phyloP scores from a whole-genome alignment of 2,329 filamentous ascomycete genomes.

The Talaromyces pinophilus region DNA sequence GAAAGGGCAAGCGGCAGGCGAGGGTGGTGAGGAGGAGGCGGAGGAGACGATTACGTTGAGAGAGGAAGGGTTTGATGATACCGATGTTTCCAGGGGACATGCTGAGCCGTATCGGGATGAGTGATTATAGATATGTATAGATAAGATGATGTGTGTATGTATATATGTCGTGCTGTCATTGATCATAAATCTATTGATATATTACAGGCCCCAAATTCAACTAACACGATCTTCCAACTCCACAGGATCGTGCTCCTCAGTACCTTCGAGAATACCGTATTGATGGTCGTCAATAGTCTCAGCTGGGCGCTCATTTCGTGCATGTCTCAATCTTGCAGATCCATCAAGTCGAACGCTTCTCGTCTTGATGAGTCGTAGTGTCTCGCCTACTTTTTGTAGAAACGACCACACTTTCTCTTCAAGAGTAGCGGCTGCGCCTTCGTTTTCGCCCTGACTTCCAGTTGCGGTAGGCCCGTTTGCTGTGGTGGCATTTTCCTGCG shows the following conservation, averaged over 20 bases:
- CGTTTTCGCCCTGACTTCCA: constrained; percentile 22
- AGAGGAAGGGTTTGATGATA: constrained; percentile 13
- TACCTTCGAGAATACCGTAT: constrained; percentile 29
- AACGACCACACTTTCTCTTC: constrained; percentile 43
- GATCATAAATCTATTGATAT: constrained; percentile 16
- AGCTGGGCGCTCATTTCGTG: background rate
- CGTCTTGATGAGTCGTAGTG: constrained; percentile 21
- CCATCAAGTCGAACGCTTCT: constrained; percentile 20
- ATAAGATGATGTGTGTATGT: background rate
- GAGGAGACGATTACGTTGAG: constrained; percentile 19
- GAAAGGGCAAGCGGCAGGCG: constrained; percentile 20
- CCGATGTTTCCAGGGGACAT: background rate
- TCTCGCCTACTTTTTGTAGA: constrained; percentile 36
- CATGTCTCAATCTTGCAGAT: constrained; percentile 31
- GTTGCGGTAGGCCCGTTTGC: constrained; percentile 27
- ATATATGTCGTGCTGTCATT: constrained; percentile 22
- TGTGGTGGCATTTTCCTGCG: constrained; percentile 65
- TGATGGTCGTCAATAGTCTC: constrained; percentile 6
- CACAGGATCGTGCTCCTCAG: constrained; percentile 27
- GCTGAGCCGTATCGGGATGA: constrained; percentile 17
- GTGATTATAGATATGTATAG: background rate
- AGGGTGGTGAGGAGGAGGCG: constrained; percentile 13
- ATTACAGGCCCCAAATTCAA: constrained; percentile 5
- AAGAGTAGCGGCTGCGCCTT: constrained; percentile 29
- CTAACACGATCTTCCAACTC: constrained; percentile 21